Evolutionary conservation across 2,329 filamentous ascomycete genomes (phyloP).

Genomic region (Colletotrichum sp.): DNA sequence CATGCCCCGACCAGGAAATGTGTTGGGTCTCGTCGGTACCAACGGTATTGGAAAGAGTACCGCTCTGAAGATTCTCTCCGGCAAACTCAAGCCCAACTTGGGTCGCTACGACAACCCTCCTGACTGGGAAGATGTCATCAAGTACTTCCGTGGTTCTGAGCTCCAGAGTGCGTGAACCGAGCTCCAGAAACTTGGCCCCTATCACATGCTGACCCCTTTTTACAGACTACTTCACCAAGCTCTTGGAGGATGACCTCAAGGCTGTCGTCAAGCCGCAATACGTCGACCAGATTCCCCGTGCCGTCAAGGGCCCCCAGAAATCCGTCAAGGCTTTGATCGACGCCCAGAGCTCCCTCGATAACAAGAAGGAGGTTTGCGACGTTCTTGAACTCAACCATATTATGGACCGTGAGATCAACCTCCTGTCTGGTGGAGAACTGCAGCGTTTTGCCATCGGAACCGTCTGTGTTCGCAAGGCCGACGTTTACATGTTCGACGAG

Average conservation of each 20-base stretch:
- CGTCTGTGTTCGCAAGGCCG: conserved; percentile 93
- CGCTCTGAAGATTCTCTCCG: conserved; percentile 97
- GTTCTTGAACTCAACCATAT: conserved; percentile 88
- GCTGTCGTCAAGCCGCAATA: conserved; percentile 99
- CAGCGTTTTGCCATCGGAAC: conserved; percentile 97
- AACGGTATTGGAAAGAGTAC: conserved; percentile 99
- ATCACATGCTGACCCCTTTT: neutral
- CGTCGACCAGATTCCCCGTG: conserved; percentile 96
- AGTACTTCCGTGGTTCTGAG: conserved; percentile 97
- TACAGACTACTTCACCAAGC: conserved; percentile 94
- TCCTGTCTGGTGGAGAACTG: conserved; percentile 95
- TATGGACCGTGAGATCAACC: conserved; percentile 86
- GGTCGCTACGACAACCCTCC: conserved; percentile 95
- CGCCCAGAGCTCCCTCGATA: conserved; percentile 76
- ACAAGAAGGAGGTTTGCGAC: conserved; percentile 82
- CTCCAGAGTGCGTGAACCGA: conserved; percentile 78
- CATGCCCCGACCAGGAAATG: conserved; percentile 93
- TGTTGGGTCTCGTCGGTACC: conserved; percentile 94
- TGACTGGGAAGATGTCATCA: conserved; percentile 99
- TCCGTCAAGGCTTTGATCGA: conserved; percentile 81
- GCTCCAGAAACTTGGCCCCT: neutral
- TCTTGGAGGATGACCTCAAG: conserved; percentile 95
- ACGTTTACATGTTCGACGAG: conserved; percentile 99
- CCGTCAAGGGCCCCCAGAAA: conserved; percentile 82
- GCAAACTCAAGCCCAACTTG: conserved; percentile 98